A percentile compares a stretch with the other conserved stretches of the same genome.
Evolutionary conservation across 2,329 filamentous ascomycete genomes (phyloP).

Genomic region (Botrytis byssoidea): DNA sequence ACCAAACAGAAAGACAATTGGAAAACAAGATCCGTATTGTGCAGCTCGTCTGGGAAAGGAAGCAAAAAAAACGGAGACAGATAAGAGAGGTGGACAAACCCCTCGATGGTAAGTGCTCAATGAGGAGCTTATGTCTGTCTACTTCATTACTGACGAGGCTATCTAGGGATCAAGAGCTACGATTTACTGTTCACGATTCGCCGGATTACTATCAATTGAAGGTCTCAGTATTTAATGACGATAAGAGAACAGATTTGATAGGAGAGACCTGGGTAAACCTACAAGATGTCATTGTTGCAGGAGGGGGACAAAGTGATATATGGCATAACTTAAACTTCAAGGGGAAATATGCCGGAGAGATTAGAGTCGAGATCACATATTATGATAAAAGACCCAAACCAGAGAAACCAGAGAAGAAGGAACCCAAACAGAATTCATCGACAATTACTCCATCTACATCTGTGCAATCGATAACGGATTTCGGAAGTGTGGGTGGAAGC

Average conservation of each 20-base stretch:
- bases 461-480: constrained; percentile 29
- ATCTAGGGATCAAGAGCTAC: constrained; percentile 90
- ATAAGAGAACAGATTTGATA: constrained; percentile 96
- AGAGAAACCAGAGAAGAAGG: constrained; percentile 63
- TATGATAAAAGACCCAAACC: constrained; percentile 86
- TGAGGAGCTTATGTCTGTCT: not conserved
- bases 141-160: constrained; percentile 27
- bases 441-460: constrained; percentile 40
- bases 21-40: constrained; percentile 97
- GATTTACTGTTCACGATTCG: constrained; percentile 94
- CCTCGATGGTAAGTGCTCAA: constrained; percentile 74
- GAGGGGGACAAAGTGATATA: constrained; percentile 88
- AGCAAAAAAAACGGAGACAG: constrained; percentile 94
- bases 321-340: constrained; percentile 88
- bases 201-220: constrained; percentile 96
- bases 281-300: constrained; percentile 73
- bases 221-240: constrained; percentile 94
- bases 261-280: constrained; percentile 91
- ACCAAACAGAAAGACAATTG: constrained; percentile 94
- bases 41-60: constrained; percentile 92
- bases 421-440: constrained; percentile 28
- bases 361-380: constrained; percentile 92
- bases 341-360: constrained; percentile 93
- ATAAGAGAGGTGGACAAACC: constrained; percentile 91
- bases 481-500: constrained; percentile 15